phyloP scores from a whole-genome alignment of 1,284 basidiomycete genomes.

The Lignosus rhinocerotis region DNA sequence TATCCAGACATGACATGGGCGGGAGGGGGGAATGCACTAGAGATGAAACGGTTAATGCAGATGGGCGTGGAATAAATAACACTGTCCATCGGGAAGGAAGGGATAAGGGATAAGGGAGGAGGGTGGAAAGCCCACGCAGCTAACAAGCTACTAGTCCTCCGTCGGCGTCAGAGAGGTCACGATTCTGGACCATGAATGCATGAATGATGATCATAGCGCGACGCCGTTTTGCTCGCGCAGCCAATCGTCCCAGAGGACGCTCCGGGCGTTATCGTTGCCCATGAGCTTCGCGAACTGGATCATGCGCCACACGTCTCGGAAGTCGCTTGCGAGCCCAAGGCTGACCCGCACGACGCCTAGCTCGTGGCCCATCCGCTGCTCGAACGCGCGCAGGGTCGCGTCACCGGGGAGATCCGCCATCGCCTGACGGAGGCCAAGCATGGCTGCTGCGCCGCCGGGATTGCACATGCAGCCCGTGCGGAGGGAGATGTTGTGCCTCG shows the following conservation, averaged over 20 bases:
- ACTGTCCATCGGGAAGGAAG: background rate
- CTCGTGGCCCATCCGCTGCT: conserved; percentile 61
- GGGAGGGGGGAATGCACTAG: background rate
- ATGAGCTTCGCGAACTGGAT: conserved; percentile 56
- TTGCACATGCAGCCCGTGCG: conserved; percentile 87
- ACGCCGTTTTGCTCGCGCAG: conserved; percentile 24
- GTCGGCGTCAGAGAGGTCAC: background rate
- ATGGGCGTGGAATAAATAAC: background rate
- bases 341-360: conserved; percentile 75
- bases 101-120: no score
- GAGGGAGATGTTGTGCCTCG: conserved; percentile 64
- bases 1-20: background rate
- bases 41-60: background rate
- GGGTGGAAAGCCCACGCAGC: background rate
- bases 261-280: conserved; percentile 43
- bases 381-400: conserved; percentile 61
- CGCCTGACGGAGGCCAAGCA: conserved; percentile 65
- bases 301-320: conserved; percentile 73
- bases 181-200: background rate
- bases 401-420: conserved; percentile 66
- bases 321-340: conserved; percentile 73
- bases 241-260: conserved; percentile 36
- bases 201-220: conserved; percentile 15
- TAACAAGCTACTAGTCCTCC: background rate
- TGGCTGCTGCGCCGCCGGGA: conserved; percentile 72